Conservation (phyloP, 2,329 filamentous ascomycete species). For the Xylaria sp. region DNA sequence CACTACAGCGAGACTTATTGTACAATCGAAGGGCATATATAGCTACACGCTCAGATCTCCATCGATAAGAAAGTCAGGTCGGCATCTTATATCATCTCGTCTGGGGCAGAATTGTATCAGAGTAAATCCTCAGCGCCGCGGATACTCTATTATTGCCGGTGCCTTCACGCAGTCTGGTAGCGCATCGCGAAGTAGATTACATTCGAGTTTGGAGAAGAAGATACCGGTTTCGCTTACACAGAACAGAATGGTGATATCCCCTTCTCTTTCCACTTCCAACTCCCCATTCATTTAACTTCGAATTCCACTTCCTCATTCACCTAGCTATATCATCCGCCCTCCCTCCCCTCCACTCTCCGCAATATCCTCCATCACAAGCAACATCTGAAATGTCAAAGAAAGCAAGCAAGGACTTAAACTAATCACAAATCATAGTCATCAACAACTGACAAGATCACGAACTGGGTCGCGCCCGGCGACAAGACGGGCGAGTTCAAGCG, state of each 20-base stretch:
- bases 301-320: not conserved
- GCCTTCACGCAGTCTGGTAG: not conserved
- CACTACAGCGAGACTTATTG: slow-evolving; percentile 7
- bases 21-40: slow-evolving; percentile 1
- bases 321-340: not conserved
- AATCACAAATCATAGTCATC: too few relatives aligned
- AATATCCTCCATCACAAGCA: not conserved
- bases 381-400: too few relatives aligned
- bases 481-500: slow-evolving; percentile 93
- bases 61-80: not conserved
- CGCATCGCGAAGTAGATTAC: not conserved
- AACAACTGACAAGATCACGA: slow-evolving; percentile 69
- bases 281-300: too few relatives aligned
- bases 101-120: not conserved
- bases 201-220: not conserved
- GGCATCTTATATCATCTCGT: not conserved
- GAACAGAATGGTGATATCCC: slow-evolving; percentile 44
- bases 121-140: not conserved
- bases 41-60: not conserved
- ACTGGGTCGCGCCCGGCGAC: slow-evolving; percentile 84
- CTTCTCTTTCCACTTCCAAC: not conserved
- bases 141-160: not conserved
- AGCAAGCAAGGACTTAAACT: too few relatives aligned
- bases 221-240: slow-evolving; percentile 13
- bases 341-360: not conserved